phyloP scores from a whole-genome alignment of 2,329 filamentous ascomycete species.

The Cercospora zeae-maydis region DNA sequence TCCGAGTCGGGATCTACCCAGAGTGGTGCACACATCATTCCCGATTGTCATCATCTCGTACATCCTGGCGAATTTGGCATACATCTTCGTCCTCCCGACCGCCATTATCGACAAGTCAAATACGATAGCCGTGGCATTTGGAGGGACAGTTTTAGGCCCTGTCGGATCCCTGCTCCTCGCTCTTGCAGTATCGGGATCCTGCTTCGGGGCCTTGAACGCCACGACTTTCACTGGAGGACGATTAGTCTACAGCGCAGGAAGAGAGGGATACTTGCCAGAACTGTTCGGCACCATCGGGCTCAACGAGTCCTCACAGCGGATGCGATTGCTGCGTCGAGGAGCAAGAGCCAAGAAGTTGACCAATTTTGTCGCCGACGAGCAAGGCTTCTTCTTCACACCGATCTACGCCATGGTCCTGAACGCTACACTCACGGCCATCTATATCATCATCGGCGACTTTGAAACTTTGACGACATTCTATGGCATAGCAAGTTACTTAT shows the following conservation, averaged over 20 bases:
- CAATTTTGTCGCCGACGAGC: conserved; percentile 69
- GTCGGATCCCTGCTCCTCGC: conserved; percentile 79
- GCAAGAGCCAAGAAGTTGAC: conserved; percentile 59
- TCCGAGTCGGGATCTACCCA: conserved; percentile 80
- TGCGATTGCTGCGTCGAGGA: conserved; percentile 43
- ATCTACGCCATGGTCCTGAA: conserved; percentile 88
- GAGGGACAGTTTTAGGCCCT: conserved; percentile 81
- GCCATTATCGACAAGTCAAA: conserved; percentile 79
- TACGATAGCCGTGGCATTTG: conserved; percentile 94
- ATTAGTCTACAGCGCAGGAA: conserved; percentile 87
- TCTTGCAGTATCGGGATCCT: conserved; percentile 83
- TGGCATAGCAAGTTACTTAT: conserved; percentile 92
- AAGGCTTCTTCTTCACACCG: conserved; percentile 87
- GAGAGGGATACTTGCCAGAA: conserved; percentile 86
- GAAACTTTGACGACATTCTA: conserved; percentile 92
- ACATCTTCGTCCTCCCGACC: conserved; percentile 87
- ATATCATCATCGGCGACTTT: conserved; percentile 86
- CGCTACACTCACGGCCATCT: conserved; percentile 65
- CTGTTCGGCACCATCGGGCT: conserved; percentile 81
- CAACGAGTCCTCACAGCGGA: conserved; percentile 40
- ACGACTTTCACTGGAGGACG: conserved; percentile 90
- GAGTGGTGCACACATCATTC: conserved; percentile 95
- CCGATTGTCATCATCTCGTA: conserved; percentile 89
- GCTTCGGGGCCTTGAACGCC: conserved; percentile 91
- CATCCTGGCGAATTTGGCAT: conserved; percentile 84